phyloP scores from a whole-genome alignment of 1,139 yeast genomes.

The Geotrichum australiense region DNA sequence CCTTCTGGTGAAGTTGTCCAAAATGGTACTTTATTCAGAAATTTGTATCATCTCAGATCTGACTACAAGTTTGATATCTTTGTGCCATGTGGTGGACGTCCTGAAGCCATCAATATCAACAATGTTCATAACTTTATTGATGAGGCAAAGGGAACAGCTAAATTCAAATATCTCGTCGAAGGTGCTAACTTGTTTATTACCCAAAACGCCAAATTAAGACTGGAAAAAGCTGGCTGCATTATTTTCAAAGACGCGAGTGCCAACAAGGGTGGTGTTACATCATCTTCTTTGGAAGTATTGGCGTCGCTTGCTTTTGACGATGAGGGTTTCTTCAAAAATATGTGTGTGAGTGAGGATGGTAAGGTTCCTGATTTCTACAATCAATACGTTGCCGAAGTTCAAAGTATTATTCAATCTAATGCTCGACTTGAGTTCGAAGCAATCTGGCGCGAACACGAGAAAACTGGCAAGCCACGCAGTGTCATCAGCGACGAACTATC shows the following conservation, averaged over 20 bases:
- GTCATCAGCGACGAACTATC: constrained; percentile 81
- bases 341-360: constrained; percentile 55
- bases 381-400: constrained; percentile 77
- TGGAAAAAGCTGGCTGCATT: constrained; percentile 81
- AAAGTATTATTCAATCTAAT: constrained; percentile 62
- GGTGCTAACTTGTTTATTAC: constrained; percentile 96
- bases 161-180: constrained; percentile 86
- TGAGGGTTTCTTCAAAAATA: constrained; percentile 61
- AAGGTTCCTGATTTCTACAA: constrained; percentile 65
- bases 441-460: constrained; percentile 69
- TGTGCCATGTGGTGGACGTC: constrained; percentile 99
- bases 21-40: constrained; percentile 89
- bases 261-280: constrained; percentile 97
- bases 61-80: constrained; percentile 60
- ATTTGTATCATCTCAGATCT: constrained; percentile 74
- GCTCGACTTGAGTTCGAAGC: constrained; percentile 83
- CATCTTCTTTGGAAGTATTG: constrained; percentile 89
- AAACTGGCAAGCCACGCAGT: constrained; percentile 65
- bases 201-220: constrained; percentile 80
- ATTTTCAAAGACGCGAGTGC: constrained; percentile 95
- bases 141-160: constrained; percentile 61
- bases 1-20: constrained; percentile 73
- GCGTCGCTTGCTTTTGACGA: constrained; percentile 93
- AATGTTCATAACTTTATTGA: constrained; percentile 71
- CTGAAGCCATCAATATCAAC: constrained; percentile 87